These are phyloP conservation scores for Baorangia bicolor DNA, from an alignment of 768 basidiomycete species.

Conservation along the genomic window DNA sequence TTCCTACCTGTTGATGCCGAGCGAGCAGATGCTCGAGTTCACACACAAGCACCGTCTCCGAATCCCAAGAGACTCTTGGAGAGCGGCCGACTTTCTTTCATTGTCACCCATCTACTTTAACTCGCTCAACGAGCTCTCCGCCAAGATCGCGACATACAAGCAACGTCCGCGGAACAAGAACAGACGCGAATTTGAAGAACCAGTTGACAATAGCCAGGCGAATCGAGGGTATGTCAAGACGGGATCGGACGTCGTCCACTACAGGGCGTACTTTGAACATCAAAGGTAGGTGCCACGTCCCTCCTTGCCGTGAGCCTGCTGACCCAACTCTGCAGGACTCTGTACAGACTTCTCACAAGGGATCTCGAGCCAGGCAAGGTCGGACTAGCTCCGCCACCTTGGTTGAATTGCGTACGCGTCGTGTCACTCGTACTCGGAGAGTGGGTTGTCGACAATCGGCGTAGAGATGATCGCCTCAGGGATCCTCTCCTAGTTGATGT, in stretches of 20 bases:
- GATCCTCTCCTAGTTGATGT: constrained; percentile 37
- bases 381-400: constrained; percentile 30
- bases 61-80: constrained; percentile 14
- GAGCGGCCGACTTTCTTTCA: constrained; percentile 38
- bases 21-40: constrained; percentile 30
- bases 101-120: constrained; percentile 49
- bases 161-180: constrained; percentile 38
- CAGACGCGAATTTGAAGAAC: constrained; percentile 9
- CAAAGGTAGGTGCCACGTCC: constrained; percentile 29
- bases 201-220: constrained; percentile 41
- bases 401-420: constrained; percentile 33
- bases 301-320: not conserved
- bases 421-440: constrained; percentile 38
- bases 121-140: constrained; percentile 30
- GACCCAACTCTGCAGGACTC: constrained; percentile 21
- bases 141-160: constrained; percentile 40
- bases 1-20: constrained; percentile 44
- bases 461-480: constrained; percentile 25
- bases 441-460: constrained; percentile 36
- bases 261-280: constrained; percentile 47
- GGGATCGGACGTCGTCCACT: constrained; percentile 18
- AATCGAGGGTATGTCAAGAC: constrained; percentile 37
- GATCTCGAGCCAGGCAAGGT: constrained; percentile 31
- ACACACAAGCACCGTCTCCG: constrained; percentile 16
- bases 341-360: constrained; percentile 33